phyloP scores from a whole-genome alignment of 2,329 filamentous ascomycete genomes.

The Elsinoe arachidis region DNA sequence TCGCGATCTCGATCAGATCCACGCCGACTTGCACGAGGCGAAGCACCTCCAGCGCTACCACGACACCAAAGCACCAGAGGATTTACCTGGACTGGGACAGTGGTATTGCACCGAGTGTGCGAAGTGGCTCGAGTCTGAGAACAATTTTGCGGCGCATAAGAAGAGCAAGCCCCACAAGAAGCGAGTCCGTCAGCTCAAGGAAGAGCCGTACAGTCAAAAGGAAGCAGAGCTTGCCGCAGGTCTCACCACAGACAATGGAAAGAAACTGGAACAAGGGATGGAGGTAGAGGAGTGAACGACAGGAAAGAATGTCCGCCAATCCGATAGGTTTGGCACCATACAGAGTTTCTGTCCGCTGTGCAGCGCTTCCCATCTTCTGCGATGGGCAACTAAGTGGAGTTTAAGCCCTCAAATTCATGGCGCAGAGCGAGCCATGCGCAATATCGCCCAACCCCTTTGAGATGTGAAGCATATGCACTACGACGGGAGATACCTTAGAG shows the following conservation, averaged over 20 bases:
- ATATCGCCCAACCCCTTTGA: too few species aligned
- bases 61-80: conserved; percentile 69
- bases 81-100: conserved; percentile 75
- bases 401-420: too few species aligned
- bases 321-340: too few species aligned
- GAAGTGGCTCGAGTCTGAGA: conserved; percentile 88
- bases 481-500: too few species aligned
- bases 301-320: too few species aligned
- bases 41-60: conserved; percentile 76
- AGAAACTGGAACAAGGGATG: conserved; percentile 19
- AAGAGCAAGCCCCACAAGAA: conserved; percentile 92
- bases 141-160: conserved; percentile 64
- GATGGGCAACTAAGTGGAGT: too few species aligned
- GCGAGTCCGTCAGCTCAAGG: conserved; percentile 73
- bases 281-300: conserved; percentile 21
- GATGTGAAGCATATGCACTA: too few species aligned
- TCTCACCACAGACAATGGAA: conserved; percentile 60
- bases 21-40: conserved; percentile 67
- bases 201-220: conserved; percentile 79
- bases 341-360: too few species aligned
- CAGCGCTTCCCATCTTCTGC: too few species aligned
- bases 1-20: conserved; percentile 88
- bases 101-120: conserved; percentile 89
- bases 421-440: too few species aligned
- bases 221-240: conserved; percentile 75